Base-by-base conservation (phyloP, 257 asterid species). In the Nicotiana sylvestris region DNA sequence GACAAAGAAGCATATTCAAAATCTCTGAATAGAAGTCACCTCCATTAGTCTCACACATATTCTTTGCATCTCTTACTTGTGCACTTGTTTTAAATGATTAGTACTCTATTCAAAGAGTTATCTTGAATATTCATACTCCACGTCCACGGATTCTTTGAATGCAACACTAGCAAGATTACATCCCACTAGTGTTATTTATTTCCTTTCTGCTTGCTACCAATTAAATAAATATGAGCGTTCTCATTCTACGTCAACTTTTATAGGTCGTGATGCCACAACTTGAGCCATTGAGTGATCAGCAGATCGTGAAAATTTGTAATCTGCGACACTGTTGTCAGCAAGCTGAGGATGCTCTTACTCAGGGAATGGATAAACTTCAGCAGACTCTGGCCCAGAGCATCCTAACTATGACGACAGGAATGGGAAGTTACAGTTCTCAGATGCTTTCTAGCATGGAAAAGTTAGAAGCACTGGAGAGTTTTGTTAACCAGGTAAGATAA, bases 341-440 rank as follows among this genome's bases (percentile, higher is more conserved):
- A 87, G 99, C 99, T 0, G 99, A 95, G 88, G 97, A 94, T 77
- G 99, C 98, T 35, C 89, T 95, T 30, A 67, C 93, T 58, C 97
- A 92, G 35, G 99, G 99, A 55, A 93, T 94, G 90, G 97, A 95
- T 4, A 94, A 92, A 89, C 96, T 95, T 35, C 98, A 93, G 82
- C 97, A 95, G 77, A 90, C 91, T 21, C 91, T 95, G 21, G 91
- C 92, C 0, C 98, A 92, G 81, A 88, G 92, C 92, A 77, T 95
- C 81, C 76, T 89, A 4, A 81, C 90, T 78, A 90, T 91, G 68
- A 87, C 86, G 11, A 83, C 85, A 1, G 90, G 91, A n/a, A 93
- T 92, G 35, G 95, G 89, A 39, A 90, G 85, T 90, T 91, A 85
- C 82, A 89, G 86, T 76, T 91, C 94, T 3, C 97, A 91, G 64